A percentile compares a stretch with the other conserved stretches of the same genome.
Evolutionary conservation across 129 eudicot species (phyloP).

Genomic region (Lactuca sativa): DNA sequence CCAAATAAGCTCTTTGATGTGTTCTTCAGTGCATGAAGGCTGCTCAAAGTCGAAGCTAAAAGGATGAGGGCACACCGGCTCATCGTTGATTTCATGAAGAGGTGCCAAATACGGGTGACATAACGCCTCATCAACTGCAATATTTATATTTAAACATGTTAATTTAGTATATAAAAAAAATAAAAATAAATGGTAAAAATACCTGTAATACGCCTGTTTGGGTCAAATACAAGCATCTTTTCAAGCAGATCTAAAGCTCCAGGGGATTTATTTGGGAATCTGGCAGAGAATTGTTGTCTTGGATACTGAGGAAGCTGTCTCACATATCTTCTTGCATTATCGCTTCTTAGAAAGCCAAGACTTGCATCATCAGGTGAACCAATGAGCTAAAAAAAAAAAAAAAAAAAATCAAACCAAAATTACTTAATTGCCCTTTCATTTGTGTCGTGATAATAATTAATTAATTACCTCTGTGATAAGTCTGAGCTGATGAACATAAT

Average conservation of each 20-base stretch:
- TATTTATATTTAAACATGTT: not conserved
- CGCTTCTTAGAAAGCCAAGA: conserved; percentile 66
- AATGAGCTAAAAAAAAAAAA: conserved; percentile 42
- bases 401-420: conserved; percentile 7
- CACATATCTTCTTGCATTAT: conserved; percentile 72
- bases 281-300: conserved; percentile 57
- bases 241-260: conserved; percentile 66
- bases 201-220: conserved; percentile 79
- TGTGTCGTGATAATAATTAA: no score
- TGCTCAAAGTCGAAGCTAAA: conserved; percentile 80
- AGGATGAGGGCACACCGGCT: conserved; percentile 60
- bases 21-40: conserved; percentile 62
- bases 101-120: conserved; percentile 70
- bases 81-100: conserved; percentile 77
- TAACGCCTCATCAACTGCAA: conserved; percentile 79
- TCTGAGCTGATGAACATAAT: conserved; percentile 79
- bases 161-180: no score
- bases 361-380: conserved; percentile 82
- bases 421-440: no score
- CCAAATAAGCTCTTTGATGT: conserved; percentile 80
- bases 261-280: conserved; percentile 65
- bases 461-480: conserved; percentile 72
- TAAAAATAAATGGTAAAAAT: not conserved
- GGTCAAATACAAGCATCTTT: conserved; percentile 84
- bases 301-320: conserved; percentile 71